phyloP scores from a whole-genome alignment of 257 asterid genomes.

The Mitragyna speciosa region DNA sequence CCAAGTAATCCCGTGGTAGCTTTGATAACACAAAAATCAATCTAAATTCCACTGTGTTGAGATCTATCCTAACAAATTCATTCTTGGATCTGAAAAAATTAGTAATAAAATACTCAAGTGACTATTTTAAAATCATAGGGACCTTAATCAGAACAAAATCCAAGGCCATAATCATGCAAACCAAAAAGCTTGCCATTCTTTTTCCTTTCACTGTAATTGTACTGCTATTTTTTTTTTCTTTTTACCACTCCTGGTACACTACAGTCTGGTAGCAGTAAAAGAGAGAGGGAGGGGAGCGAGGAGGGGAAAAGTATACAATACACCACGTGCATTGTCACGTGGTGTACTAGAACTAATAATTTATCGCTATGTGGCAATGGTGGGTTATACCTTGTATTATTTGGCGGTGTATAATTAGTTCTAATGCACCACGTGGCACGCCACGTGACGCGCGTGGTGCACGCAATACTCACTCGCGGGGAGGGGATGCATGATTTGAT shows the following conservation, averaged over 20 bases:
- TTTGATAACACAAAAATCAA: not conserved
- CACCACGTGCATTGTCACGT: no score
- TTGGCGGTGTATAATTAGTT: no score
- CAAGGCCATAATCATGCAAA: constrained; percentile 8
- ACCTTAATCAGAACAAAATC: constrained; percentile 4
- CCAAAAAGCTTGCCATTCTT: not conserved
- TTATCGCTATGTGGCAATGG: no score
- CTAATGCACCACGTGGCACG: no score
- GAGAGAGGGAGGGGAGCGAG: not conserved
- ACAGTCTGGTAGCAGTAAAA: no score
- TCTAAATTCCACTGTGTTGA: not conserved
- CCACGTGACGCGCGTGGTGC: no score
- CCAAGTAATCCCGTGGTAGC: not conserved
- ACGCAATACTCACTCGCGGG: no score
- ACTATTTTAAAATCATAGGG: not conserved
- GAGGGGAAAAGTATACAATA: no score
- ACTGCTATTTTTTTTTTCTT: no score
- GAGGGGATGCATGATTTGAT: not conserved
- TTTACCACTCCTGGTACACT: no score
- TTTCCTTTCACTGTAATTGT: not conserved
- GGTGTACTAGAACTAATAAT: no score
- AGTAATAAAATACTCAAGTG: not conserved
- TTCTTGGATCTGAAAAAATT: not conserved
- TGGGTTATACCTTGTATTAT: no score
- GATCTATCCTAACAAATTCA: not conserved